Percentiles rank a stretch among this genome's conserved stretches.
phyloP scores from a whole-genome alignment of 2,329 filamentous ascomycete genomes.

The Aureobasidium sp. region DNA sequence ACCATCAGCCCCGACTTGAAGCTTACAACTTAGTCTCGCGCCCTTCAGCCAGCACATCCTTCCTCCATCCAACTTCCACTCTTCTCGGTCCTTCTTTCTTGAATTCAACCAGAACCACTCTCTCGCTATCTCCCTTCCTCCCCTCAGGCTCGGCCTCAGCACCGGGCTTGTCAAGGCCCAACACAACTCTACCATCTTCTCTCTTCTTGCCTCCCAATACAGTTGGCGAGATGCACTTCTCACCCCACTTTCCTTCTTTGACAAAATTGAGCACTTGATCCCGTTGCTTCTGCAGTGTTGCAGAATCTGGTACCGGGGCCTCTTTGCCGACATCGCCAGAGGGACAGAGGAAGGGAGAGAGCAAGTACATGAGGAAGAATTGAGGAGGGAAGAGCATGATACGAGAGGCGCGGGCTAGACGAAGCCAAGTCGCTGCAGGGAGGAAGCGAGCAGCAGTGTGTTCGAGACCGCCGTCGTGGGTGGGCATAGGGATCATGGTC shows the following conservation, averaged over 20 bases:
- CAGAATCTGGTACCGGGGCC: constrained; percentile 24
- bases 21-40: constrained; percentile 31
- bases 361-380: constrained; percentile 61
- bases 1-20: too few relatives aligned
- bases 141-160: constrained; percentile 51
- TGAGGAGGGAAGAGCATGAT: constrained; percentile 90
- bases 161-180: constrained; percentile 50
- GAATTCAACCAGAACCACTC: constrained; percentile 52
- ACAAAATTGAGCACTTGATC: constrained; percentile 51
- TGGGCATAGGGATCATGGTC: constrained; percentile 61
- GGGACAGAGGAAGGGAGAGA: constrained; percentile 48
- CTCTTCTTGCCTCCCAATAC: constrained; percentile 34
- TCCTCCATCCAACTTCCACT: constrained; percentile 43
- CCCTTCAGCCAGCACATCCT: constrained; percentile 46
- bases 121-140: constrained; percentile 45
- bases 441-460: constrained; percentile 74
- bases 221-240: constrained; percentile 38
- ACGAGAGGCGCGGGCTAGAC: constrained; percentile 53
- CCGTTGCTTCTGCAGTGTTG: constrained; percentile 45
- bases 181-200: constrained; percentile 45
- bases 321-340: constrained; percentile 23
- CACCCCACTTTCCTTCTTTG: constrained; percentile 35
- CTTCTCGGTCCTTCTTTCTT: constrained; percentile 50
- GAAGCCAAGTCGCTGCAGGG: constrained; percentile 62
- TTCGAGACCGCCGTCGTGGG: constrained; percentile 62